Evolutionary conservation across 257 asterid species (phyloP).

Genomic region (Parsonsia alboflavescens): DNA sequence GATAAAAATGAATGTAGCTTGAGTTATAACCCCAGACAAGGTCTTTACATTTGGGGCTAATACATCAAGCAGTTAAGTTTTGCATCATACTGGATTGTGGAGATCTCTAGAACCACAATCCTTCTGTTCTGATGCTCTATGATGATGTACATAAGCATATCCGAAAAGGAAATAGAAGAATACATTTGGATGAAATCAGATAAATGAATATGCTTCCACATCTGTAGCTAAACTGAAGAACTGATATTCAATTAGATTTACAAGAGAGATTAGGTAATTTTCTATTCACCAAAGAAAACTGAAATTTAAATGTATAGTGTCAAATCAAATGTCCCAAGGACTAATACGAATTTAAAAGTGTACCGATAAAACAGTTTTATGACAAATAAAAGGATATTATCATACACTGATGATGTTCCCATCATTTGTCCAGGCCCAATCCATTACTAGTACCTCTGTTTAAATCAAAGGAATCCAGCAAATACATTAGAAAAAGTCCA

Average conservation of each 20-base stretch:
- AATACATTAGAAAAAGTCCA: neutral
- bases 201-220: neutral
- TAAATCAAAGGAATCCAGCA: neutral
- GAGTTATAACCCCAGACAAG: conserved; percentile 32
- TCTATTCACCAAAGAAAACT: neutral
- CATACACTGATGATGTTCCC: neutral
- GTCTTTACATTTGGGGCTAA: conserved; percentile 24
- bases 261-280: neutral
- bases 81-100: conserved; percentile 20
- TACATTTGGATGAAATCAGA: neutral
- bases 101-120: conserved; percentile 15
- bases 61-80: conserved; percentile 26
- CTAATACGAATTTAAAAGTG: neutral
- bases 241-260: neutral
- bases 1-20: conserved; percentile 40
- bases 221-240: neutral
- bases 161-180: neutral
- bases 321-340: neutral
- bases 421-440: neutral
- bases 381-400: neutral
- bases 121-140: conserved; percentile 17
- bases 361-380: neutral
- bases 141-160: neutral
- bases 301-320: neutral
- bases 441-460: neutral